Base-by-base conservation (phyloP, 1,284 basidiomycete species). In the Rhodotorula sp. region DNA sequence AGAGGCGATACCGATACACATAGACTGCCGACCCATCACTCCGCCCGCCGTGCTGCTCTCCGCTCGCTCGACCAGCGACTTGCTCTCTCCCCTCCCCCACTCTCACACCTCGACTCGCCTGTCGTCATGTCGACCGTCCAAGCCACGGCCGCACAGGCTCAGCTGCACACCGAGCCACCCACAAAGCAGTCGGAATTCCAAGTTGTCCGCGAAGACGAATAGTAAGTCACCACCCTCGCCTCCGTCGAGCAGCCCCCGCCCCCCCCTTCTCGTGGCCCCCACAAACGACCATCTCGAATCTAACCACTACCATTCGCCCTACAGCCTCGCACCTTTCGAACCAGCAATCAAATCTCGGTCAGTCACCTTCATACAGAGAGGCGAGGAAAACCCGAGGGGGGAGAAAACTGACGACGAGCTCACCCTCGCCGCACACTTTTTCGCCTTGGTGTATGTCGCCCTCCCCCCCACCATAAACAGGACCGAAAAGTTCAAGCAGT, bases 321-420 rank as follows among this genome's bases (percentile, higher is more conserved):
- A 59, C 66, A 77, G 89, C 83, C 87, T 96, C 53, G 87, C 89
- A 77, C 88, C 89, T 2, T 87, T 90, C 79, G 84, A 90, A 51
- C 84, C 86, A 30, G 85, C 87, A 59, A 89, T 96, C 80, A 83
- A 87, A 68, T 84, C 71, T 51, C 58, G 77, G 77, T 76, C 22
- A 26, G 70, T 62, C 24, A 30, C 2, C 6, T 3, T 48, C n/a
- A 37, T 44, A 6, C 29, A 4, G 15, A 26, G 18, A 18, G 48
- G 48, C 48, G 20, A 18, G 48, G 12, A n/a, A 17, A 7, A 26
- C 29, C 6, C 14, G 26, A 54, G 22, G 17, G 14, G 53, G 7
- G 26, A 26, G 18, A 17, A 17, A 6, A 17, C 10, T 29, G n/a
- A 54, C 29, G 29, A 26, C 24, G 24, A n/a, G 26, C 46, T 18